Evolutionary conservation across 2,329 filamentous ascomycete genomes (phyloP).

Genomic region (Cercospora canescens): DNA sequence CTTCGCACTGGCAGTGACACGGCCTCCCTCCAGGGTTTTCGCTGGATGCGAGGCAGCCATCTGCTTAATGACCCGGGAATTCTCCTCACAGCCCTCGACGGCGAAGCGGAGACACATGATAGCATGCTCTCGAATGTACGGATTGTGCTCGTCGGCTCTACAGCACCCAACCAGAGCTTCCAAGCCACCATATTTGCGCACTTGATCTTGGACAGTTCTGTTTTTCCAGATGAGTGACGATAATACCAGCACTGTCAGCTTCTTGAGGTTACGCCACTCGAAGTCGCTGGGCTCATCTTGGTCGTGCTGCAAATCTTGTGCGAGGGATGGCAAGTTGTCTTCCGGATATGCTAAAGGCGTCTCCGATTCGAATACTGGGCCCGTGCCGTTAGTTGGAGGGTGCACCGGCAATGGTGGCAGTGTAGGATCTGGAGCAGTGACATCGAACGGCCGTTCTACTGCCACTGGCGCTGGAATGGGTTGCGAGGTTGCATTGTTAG

Average conservation of each 20-base stretch:
- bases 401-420: slow-evolving; percentile 37
- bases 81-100: slow-evolving; percentile 68
- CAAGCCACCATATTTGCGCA: slow-evolving; percentile 81
- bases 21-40: slow-evolving; percentile 21
- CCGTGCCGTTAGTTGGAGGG: slow-evolving; percentile 39
- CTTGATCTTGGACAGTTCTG: slow-evolving; percentile 80
- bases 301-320: slow-evolving; percentile 40
- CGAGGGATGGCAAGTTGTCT: slow-evolving; percentile 30
- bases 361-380: slow-evolving; percentile 45
- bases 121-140: slow-evolving; percentile 88
- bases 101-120: slow-evolving; percentile 82
- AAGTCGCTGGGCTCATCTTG: slow-evolving; percentile 66
- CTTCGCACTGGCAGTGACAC: slow-evolving; percentile 14
- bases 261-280: slow-evolving; percentile 83
- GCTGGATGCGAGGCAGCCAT: slow-evolving; percentile 41
- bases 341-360: slow-evolving; percentile 43
- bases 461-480: slow-evolving; percentile 38
- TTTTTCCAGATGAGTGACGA: slow-evolving; percentile 88
- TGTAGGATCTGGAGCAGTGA: slow-evolving; percentile 29
- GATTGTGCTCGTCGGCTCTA: slow-evolving; percentile 87
- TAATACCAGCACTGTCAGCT: slow-evolving; percentile 85
- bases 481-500: slow-evolving; percentile 2
- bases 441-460: slow-evolving; percentile 68
- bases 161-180: slow-evolving; percentile 88
- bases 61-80: slow-evolving; percentile 69